A percentile compares a stretch with the other conserved stretches of the same genome.
Conservation (phyloP, 257 asterid species). For the Salvia rosmarinus region DNA sequence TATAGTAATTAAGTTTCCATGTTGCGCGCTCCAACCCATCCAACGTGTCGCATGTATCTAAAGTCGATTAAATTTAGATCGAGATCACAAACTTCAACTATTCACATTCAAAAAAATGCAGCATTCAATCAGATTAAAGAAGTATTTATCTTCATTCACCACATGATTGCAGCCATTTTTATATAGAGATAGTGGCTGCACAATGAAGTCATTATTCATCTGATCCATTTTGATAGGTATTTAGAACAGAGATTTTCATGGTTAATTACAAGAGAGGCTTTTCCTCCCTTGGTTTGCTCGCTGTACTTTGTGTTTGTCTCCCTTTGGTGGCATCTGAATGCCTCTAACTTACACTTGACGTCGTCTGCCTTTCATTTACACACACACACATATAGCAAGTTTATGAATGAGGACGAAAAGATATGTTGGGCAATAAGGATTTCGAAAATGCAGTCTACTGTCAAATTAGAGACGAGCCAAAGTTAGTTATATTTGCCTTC, state of each 20-base stretch:
- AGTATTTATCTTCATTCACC: not conserved
- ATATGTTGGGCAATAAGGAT: slow-evolving; percentile 34
- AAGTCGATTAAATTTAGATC: not conserved
- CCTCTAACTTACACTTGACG: not conserved
- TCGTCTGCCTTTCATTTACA: too few relatives aligned
- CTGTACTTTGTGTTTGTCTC: not conserved
- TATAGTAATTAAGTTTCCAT: too few relatives aligned
- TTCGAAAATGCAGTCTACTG: slow-evolving; percentile 46
- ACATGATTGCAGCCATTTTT: not conserved
- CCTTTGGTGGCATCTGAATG: slow-evolving; percentile 11
- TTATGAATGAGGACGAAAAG: slow-evolving; percentile 24
- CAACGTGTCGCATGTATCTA: not conserved
- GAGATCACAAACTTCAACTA: not conserved
- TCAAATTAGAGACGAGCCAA: too few relatives aligned
- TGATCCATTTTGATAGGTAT: not conserved
- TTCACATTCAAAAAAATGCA: not conserved
- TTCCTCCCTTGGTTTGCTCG: not conserved
- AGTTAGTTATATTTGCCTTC: too few relatives aligned
- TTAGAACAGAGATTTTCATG: not conserved
- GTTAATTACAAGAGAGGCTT: not conserved
- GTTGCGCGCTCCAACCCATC: too few relatives aligned
- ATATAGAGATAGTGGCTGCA: not conserved
- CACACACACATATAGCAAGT: too few relatives aligned
- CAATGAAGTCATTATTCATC: not conserved
- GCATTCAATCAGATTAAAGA: not conserved